Base-by-base conservation (phyloP, 139 green algal species). In the Pleodorina starrii region DNA sequence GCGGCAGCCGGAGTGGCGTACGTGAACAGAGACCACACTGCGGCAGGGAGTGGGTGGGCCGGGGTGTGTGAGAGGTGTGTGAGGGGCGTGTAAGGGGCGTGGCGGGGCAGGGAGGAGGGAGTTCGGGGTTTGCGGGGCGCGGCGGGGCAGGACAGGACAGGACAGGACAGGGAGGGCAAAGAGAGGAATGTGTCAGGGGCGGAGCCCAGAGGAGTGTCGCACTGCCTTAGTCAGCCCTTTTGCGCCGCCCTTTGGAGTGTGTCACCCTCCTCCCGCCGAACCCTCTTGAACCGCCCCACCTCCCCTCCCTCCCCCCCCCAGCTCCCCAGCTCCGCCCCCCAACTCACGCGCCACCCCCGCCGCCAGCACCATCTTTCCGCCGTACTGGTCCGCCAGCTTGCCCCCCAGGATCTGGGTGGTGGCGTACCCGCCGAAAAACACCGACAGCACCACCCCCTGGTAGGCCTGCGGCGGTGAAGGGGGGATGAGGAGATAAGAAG, bases 381-480 rank as follows among this genome's bases (percentile, higher is more conserved):
- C 95, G 23, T 93, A 94, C 54, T 90, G 66, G 74, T 97, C 95
- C n/a, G 94, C 92, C 74, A 97, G 91, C 10, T 79, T 72, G 69
- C 85, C 90, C 0, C 92, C 82, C 43, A 93, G 40, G 5, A 92
- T 75, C 84, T 90, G 85, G 2, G 95, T 98, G 43, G 86, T 66
- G 21, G 95, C 94, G 82, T 98, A 97, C 27, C 96, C 96, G 40
- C 78, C 72, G 82, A 97, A 96, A 83, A 97, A 98, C n/a, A 93
- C 90, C 29, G 94, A 97, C 43, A 97, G 93, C 14, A 98, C 82
- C 7, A 96, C 25, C 10, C 96, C 96, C 87, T 96, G 85, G 78
- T 91, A 93, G 0, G 86, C 83, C 83, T 92, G 90, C 21, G 27
- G 29, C 6, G 23, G 6, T 66, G 50, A 60, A n/a, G n/a, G n/a